These are phyloP conservation scores for Toxicodendron radicans DNA, from an alignment of 345 rosid genomes.

Conservation along the genomic window DNA sequence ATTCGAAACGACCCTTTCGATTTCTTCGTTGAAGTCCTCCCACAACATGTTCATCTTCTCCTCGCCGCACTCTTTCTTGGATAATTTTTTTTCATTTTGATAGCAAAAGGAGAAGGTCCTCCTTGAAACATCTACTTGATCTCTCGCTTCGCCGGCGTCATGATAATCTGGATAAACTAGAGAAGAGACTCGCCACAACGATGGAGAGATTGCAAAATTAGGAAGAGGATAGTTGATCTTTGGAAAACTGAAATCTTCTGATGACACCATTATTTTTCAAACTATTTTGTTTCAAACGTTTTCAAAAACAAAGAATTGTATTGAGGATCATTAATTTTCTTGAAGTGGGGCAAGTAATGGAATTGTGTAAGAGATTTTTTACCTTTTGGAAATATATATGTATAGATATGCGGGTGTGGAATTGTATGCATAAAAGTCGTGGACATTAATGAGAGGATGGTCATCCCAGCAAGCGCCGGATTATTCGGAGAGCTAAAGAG, in stretches of 20 bases:
- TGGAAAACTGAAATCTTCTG: slow-evolving; percentile 46
- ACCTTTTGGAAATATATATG: not conserved
- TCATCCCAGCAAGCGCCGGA: slow-evolving; percentile 21
- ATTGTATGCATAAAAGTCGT: not conserved
- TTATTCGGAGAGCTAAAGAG: slow-evolving; percentile 20
- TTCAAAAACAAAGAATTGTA: not conserved
- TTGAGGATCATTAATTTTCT: not conserved
- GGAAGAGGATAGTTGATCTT: slow-evolving; percentile 25
- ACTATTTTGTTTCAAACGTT: too few relatives aligned
- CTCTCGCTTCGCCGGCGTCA: not conserved
- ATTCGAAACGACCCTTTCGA: slow-evolving; percentile 12
- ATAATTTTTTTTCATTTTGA: not conserved
- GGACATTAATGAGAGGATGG: slow-evolving; percentile 8
- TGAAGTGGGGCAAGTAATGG: not conserved
- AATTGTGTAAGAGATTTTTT: too few relatives aligned
- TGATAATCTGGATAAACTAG: slow-evolving; percentile 25
- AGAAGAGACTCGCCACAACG: slow-evolving; percentile 42
- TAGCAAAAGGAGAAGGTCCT: not conserved
- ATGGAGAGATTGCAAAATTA: slow-evolving; percentile 27
- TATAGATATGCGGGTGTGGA: not conserved
- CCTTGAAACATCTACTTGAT: not conserved
- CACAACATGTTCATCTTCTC: slow-evolving; percentile 47
- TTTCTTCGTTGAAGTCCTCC: slow-evolving; percentile 43
- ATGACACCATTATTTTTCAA: not conserved
- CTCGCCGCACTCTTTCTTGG: slow-evolving; percentile 1